Percentiles rank a stretch among this genome's conserved stretches.
These are phyloP conservation scores for Artemisia argyi DNA, from an alignment of 129 eudicot genomes.

Conservation along the genomic window DNA sequence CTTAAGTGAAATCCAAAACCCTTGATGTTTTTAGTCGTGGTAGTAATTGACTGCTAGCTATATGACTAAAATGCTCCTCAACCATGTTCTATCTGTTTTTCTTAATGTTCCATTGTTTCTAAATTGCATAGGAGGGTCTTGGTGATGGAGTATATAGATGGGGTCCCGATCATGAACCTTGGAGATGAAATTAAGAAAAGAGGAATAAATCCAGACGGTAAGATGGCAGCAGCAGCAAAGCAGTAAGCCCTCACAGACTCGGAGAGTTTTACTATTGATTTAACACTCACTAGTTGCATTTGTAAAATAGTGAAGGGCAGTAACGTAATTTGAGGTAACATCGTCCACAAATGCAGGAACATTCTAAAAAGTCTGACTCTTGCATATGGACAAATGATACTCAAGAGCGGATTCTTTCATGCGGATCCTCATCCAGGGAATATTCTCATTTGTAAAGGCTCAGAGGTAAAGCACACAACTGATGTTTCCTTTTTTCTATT, in stretches of 20 bases:
- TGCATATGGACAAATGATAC: constrained; percentile 97
- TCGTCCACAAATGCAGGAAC: constrained; percentile 52
- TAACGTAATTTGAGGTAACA: constrained; percentile 1
- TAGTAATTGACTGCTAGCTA: constrained; percentile 10
- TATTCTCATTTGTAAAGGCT: constrained; percentile 84
- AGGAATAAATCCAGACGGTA: constrained; percentile 80
- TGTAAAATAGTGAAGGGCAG: not conserved
- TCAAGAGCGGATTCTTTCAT: constrained; percentile 96
- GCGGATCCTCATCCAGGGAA: constrained; percentile 99
- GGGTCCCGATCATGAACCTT: constrained; percentile 85
- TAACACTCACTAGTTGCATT: not conserved
- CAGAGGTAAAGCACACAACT: constrained; percentile 51
- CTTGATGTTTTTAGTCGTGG: not conserved
- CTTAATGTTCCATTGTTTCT: not conserved
- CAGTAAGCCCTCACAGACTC: constrained; percentile 71
- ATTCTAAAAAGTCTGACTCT: constrained; percentile 81
- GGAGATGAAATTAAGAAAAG: constrained; percentile 92
- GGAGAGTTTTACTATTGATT: not conserved
- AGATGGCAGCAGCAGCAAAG: constrained; percentile 90
- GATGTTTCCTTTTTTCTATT: not conserved
- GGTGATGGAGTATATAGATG: constrained; percentile 93
- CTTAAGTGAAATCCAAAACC: no score
- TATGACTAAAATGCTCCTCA: constrained; percentile 8
- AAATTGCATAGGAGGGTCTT: constrained; percentile 67
- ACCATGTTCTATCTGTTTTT: not conserved